These are phyloP conservation scores for Microdochium trichocladiopsis DNA, from an alignment of 2,329 filamentous ascomycete species.

Conservation along the genomic window DNA sequence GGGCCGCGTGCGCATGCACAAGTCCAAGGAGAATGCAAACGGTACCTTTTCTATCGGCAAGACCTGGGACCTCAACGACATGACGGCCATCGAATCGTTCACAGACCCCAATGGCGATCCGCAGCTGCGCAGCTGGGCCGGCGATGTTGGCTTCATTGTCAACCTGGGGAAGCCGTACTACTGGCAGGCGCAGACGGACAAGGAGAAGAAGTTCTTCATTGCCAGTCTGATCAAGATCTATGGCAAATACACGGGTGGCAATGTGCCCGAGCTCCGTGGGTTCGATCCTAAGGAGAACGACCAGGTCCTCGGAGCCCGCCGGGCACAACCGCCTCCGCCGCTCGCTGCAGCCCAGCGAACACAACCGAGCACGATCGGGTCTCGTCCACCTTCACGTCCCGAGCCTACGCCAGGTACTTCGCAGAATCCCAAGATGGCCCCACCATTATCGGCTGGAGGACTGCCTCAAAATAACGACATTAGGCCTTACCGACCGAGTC, in stretches of 20 bases:
- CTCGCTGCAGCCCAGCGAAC: constrained; percentile 13
- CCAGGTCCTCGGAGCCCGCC: constrained; percentile 57
- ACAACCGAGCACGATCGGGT: constrained; percentile 13
- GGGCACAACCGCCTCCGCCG: constrained; percentile 23
- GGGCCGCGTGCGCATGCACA: constrained; percentile 89
- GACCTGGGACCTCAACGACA: constrained; percentile 93
- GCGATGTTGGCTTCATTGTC: constrained; percentile 77
- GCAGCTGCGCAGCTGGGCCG: constrained; percentile 67
- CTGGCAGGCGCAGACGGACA: constrained; percentile 87
- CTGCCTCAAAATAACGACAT: constrained; percentile 11
- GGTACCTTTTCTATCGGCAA: constrained; percentile 96
- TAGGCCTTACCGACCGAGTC: constrained; percentile 13
- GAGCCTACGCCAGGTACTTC: background rate
- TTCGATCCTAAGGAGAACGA: constrained; percentile 78
- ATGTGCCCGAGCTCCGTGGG: constrained; percentile 68
- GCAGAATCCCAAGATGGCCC: constrained; percentile 8
- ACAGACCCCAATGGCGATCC: constrained; percentile 52
- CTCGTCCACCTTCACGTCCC: constrained; percentile 6
- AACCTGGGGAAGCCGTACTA: constrained; percentile 93
- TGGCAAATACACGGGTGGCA: constrained; percentile 89
- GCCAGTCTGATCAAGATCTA: constrained; percentile 94
- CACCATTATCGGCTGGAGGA: constrained; percentile 6
- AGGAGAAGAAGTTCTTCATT: constrained; percentile 99
- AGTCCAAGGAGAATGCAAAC: constrained; percentile 91
- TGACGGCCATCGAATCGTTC: constrained; percentile 77